A percentile compares a stretch with the other conserved stretches of the same genome.
Conservation (phyloP, 148 eudicot species). For the Simmondsia chinensis region DNA sequence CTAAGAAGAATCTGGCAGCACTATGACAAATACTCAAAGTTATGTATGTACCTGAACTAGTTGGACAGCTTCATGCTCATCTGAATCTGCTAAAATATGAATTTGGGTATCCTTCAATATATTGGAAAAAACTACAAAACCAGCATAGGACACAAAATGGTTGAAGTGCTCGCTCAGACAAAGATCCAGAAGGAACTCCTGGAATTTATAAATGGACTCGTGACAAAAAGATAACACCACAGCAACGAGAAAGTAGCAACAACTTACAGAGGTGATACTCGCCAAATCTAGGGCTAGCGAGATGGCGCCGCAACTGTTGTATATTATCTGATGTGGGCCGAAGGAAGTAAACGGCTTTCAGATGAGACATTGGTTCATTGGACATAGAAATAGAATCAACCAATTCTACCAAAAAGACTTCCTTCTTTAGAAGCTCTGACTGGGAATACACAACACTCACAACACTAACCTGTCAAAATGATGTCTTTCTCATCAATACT, state of each 20-base stretch:
- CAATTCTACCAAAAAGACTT: slow-evolving; percentile 86
- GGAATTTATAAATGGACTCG: background rate
- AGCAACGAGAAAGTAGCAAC: background rate
- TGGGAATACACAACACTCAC: slow-evolving; percentile 94
- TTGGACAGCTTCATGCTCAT: slow-evolving; percentile 90
- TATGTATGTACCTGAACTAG: slow-evolving; percentile 95
- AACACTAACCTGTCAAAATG: slow-evolving; percentile 40
- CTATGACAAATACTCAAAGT: too few relatives aligned
- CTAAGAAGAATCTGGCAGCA: background rate
- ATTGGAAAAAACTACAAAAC: slow-evolving; percentile 79
- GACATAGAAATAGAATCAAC: slow-evolving; percentile 88
- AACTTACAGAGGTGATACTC: slow-evolving; percentile 92
- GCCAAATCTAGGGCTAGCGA: slow-evolving; percentile 85
- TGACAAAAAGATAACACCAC: background rate
- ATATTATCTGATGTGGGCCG: slow-evolving; percentile 81
- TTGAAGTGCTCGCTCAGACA: slow-evolving; percentile 7
- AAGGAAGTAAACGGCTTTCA: slow-evolving; percentile 90
- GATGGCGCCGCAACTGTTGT: slow-evolving; percentile 76
- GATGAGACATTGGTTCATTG: slow-evolving; percentile 88
- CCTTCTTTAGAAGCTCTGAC: slow-evolving; percentile 92
- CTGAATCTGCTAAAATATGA: slow-evolving; percentile 89
- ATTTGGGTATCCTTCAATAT: slow-evolving; percentile 83
- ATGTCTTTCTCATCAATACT: too few relatives aligned
- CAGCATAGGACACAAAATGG: slow-evolving; percentile 6
- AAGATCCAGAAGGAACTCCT: background rate